Conservation (phyloP, 2,329 filamentous ascomycete species). For the Fusarium sp. region DNA sequence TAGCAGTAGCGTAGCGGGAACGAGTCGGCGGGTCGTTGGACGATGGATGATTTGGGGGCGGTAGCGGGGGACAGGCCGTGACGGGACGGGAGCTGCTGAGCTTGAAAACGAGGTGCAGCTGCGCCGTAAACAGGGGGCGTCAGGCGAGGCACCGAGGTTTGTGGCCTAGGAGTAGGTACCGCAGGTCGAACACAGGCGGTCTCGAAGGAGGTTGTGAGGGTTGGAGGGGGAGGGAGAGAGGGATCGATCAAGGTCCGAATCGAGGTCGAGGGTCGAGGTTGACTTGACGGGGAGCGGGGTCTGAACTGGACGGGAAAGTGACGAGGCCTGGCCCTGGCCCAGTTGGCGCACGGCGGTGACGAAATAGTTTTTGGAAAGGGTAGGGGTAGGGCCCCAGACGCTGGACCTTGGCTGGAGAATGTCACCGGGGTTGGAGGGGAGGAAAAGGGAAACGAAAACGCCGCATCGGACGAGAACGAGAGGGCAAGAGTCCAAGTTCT, state of each 20-base stretch:
- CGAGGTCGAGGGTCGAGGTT: conserved; percentile 21
- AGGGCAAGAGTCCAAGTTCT: neutral
- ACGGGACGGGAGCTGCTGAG: conserved; percentile 4
- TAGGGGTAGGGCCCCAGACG: conserved; percentile 19
- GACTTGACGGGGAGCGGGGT: conserved; percentile 40
- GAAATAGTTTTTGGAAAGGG: conserved; percentile 38
- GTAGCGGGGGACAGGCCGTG: conserved; percentile 25
- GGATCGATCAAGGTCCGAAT: conserved; percentile 22
- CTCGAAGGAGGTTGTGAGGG: conserved; percentile 18
- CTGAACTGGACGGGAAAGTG: conserved; percentile 14
- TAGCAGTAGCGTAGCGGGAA: conserved; percentile 23
- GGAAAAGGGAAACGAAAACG: conserved; percentile 19
- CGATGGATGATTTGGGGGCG: conserved; percentile 41
- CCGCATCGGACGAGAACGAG: conserved; percentile 8
- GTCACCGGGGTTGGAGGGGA: neutral
- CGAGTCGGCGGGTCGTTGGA: conserved; percentile 35
- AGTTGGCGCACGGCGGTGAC: conserved; percentile 43
- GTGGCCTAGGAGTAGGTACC: conserved; percentile 1
- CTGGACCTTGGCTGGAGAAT: neutral
- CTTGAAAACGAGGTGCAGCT: conserved; percentile 26
- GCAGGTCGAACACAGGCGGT: conserved; percentile 5
- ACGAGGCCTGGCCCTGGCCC: conserved; percentile 21
- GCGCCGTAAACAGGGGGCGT: conserved; percentile 23
- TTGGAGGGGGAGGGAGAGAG: conserved; percentile 11
- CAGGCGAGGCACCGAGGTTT: neutral